A percentile compares a stretch with the other conserved stretches of the same genome.
Conservation (phyloP, 1,284 basidiomycete species). For the Ustilago curta region DNA sequence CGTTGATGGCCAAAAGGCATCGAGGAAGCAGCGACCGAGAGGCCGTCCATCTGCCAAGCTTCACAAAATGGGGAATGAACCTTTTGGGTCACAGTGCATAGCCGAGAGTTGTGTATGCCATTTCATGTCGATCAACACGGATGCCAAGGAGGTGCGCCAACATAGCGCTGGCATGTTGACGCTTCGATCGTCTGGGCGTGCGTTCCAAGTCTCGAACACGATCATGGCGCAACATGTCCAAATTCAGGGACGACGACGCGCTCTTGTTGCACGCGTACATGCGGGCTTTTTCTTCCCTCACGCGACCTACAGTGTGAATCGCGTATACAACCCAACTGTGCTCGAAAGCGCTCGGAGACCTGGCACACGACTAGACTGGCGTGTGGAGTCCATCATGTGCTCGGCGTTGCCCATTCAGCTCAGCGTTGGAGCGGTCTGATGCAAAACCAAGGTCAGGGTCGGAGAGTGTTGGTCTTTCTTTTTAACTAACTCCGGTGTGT, state of each 20-base stretch:
- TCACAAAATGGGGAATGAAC: not conserved
- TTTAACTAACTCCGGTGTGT: slow-evolving; percentile 4
- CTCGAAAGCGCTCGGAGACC: no score
- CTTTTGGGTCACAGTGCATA: slow-evolving; percentile 2
- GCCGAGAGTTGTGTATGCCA: slow-evolving; percentile 3
- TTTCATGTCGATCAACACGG: slow-evolving; percentile 10
- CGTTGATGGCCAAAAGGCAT: not conserved
- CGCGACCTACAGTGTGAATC: not conserved
- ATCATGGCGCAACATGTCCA: not conserved
- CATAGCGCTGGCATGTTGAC: slow-evolving; percentile 2
- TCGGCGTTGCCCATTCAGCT: not conserved
- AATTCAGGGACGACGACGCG: slow-evolving; percentile 9
- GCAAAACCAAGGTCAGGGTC: not conserved
- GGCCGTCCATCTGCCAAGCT: not conserved
- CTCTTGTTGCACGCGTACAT: slow-evolving; percentile 2
- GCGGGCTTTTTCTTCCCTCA: not conserved
- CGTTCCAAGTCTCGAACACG: slow-evolving; percentile 4
- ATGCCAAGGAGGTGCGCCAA: not conserved
- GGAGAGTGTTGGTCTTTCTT: slow-evolving; percentile 10
- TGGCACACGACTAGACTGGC: not conserved
- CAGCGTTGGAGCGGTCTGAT: not conserved
- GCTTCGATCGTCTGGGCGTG: slow-evolving; percentile 10
- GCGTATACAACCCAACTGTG: no score
- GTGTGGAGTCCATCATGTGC: not conserved
- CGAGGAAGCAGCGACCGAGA: not conserved